phyloP scores from a whole-genome alignment of 441 rosid genomes.

The Dalechampia spathulata region DNA sequence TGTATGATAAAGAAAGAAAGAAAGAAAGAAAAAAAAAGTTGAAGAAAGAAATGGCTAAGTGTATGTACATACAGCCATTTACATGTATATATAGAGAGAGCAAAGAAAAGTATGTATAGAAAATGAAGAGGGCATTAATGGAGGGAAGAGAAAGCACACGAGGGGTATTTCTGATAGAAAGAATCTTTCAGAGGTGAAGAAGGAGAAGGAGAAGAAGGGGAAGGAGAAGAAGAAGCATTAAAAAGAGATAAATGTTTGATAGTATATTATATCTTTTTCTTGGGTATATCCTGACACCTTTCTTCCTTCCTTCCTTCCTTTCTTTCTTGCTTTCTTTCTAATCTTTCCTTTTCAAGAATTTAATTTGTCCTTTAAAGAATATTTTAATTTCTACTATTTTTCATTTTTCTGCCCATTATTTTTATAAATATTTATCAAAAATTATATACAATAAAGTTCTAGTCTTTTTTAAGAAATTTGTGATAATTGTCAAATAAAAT shows the following conservation, averaged over 20 bases:
- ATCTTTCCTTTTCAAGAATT: not conserved
- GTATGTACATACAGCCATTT: not conserved
- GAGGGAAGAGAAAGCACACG: slow-evolving; percentile 22
- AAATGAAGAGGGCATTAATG: slow-evolving; percentile 10
- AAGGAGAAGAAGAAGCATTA: not conserved
- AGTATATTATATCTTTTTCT: slow-evolving; percentile 7
- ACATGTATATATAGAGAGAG: not conserved
- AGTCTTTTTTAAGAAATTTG: too few species aligned
- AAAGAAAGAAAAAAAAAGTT: not conserved
- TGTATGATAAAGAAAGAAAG: too few species aligned
- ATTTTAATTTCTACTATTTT: too few species aligned
- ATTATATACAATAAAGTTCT: too few species aligned
- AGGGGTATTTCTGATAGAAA: slow-evolving; percentile 22
- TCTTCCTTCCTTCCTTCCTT: not conserved
- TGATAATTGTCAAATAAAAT: too few species aligned
- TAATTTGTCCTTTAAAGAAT: too few species aligned
- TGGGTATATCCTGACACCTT: slow-evolving; percentile 1
- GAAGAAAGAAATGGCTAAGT: not conserved
- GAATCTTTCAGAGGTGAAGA: slow-evolving; percentile 17
- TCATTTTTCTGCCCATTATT: too few species aligned
- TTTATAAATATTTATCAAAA: too few species aligned
- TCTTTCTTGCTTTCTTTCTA: not conserved
- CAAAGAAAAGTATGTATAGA: not conserved
- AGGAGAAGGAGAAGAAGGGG: not conserved
- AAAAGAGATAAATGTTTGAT: slow-evolving; percentile 24